Evolutionary conservation across 805 yeast genomes (phyloP).

Genomic region (Lipomyces starkeyi): DNA sequence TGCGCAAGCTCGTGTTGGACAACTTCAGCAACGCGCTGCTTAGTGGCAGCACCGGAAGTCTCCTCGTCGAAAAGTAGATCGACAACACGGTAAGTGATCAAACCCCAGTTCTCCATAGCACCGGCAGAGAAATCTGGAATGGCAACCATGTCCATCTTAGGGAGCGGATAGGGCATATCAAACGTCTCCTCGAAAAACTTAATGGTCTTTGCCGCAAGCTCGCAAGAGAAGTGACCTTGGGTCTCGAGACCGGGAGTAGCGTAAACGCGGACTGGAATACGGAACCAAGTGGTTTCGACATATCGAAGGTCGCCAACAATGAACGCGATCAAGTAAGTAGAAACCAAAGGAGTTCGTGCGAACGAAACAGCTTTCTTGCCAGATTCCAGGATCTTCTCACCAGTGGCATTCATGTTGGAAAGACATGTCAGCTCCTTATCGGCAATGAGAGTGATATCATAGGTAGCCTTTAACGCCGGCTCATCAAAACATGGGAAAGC

Average conservation of each 20-base stretch:
- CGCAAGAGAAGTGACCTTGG: conserved; percentile 67
- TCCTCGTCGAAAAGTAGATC: conserved; percentile 72
- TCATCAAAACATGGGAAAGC: conserved; percentile 82
- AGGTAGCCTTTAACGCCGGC: conserved; percentile 71
- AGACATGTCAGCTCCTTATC: conserved; percentile 60
- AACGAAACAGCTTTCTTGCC: conserved; percentile 57
- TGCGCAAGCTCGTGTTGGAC: conserved; percentile 88
- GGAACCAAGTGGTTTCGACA: conserved; percentile 61
- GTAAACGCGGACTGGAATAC: conserved; percentile 71
- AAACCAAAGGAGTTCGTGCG: conserved; percentile 73
- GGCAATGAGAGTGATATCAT: conserved; percentile 62
- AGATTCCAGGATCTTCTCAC: conserved; percentile 47
- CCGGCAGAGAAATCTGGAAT: conserved; percentile 81
- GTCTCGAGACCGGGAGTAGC: conserved; percentile 70
- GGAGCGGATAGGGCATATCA: conserved; percentile 76
- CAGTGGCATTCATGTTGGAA: conserved; percentile 68
- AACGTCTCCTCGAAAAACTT: conserved; percentile 69
- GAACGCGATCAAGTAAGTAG: conserved; percentile 75
- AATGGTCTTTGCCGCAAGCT: conserved; percentile 66
- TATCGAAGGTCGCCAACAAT: conserved; percentile 70
- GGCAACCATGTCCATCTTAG: conserved; percentile 79
- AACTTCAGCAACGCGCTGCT: conserved; percentile 71
- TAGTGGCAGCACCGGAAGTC: conserved; percentile 62
- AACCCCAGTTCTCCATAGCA: conserved; percentile 93
- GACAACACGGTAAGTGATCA: conserved; percentile 69